phyloP scores from a whole-genome alignment of 345 rosid species.

The Pelargonium nanum region DNA sequence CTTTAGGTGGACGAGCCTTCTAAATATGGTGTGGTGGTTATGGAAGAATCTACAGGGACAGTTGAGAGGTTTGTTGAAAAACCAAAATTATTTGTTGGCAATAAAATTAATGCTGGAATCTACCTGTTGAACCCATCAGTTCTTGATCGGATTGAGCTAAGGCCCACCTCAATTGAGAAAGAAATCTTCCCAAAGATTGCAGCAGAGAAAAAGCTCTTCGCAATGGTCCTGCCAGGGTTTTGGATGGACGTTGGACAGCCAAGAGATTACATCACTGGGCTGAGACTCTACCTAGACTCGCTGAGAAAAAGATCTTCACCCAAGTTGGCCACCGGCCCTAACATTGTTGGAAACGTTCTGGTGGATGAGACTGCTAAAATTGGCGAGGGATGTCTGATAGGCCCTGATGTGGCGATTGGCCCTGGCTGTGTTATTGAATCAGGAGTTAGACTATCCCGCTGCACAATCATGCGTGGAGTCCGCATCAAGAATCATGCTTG shows the following conservation, averaged over 20 bases:
- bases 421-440: constrained; percentile 89
- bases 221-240: constrained; percentile 94
- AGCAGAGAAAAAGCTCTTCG: constrained; percentile 56
- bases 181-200: constrained; percentile 95
- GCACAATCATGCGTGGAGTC: constrained; percentile 94
- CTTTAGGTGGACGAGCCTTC: constrained; percentile 95
- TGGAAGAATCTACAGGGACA: constrained; percentile 71
- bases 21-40: constrained; percentile 92
- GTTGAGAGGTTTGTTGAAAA: constrained; percentile 87
- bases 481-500: constrained; percentile 93
- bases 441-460: constrained; percentile 89
- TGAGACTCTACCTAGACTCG: constrained; percentile 90
- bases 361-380: constrained; percentile 79
- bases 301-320: constrained; percentile 58
- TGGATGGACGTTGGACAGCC: constrained; percentile 99
- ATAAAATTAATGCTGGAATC: constrained; percentile 96
- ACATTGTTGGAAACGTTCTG: constrained; percentile 77
- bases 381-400: constrained; percentile 92
- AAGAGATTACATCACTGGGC: constrained; percentile 85
- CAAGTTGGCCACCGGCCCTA: constrained; percentile 48
- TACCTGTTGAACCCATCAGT: constrained; percentile 85
- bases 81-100: constrained; percentile 83
- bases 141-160: constrained; percentile 76
- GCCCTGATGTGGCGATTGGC: constrained; percentile 94
- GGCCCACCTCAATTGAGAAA: constrained; percentile 93